A percentile compares a stretch with the other conserved stretches of the same genome.
These are phyloP conservation scores for Boletus reticuloceps DNA, from an alignment of 768 basidiomycete species.

Conservation along the genomic window DNA sequence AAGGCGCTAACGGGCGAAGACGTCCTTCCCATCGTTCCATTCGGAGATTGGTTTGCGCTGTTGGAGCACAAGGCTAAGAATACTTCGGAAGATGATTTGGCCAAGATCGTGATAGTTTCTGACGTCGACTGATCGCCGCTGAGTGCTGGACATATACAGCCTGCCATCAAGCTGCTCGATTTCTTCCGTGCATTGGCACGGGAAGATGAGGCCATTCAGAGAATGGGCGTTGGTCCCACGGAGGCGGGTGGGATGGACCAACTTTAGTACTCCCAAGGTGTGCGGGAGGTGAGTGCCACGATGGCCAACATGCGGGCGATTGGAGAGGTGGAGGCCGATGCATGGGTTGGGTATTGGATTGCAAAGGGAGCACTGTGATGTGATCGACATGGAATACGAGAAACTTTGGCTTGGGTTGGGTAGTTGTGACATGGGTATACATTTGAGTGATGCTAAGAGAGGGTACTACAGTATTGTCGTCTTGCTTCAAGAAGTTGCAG, in stretches of 20 bases:
- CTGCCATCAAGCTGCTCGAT: conserved; percentile 34
- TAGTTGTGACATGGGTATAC: too few relatives aligned
- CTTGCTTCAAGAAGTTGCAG: too few relatives aligned
- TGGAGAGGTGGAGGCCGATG: conserved; percentile 20
- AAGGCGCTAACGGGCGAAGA: neutral
- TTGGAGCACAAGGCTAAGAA: conserved; percentile 22
- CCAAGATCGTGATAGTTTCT: conserved; percentile 23
- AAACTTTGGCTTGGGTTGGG: too few relatives aligned
- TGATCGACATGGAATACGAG: too few relatives aligned
- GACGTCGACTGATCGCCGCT: neutral
- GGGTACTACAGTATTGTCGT: too few relatives aligned
- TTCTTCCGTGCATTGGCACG: conserved; percentile 25
- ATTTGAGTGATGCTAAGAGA: too few relatives aligned
- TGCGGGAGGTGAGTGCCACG: conserved; percentile 15
- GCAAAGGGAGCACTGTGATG: conserved; percentile 20
- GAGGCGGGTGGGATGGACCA: conserved; percentile 23
- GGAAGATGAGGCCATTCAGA: conserved; percentile 12
- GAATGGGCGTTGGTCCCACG: neutral
- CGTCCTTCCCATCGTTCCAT: conserved; percentile 32
- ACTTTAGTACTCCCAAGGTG: conserved; percentile 17
- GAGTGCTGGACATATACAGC: conserved; percentile 15
- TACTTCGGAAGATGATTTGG: conserved; percentile 26
- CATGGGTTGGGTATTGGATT: conserved; percentile 26
- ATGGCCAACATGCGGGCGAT: conserved; percentile 26
- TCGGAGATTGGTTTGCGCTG: conserved; percentile 33